Evolutionary conservation across 371 early-diverging fungal species (phyloP), one percentile per base, ranked within the genome.

Genomic region (Massospora cicadina): DNA sequence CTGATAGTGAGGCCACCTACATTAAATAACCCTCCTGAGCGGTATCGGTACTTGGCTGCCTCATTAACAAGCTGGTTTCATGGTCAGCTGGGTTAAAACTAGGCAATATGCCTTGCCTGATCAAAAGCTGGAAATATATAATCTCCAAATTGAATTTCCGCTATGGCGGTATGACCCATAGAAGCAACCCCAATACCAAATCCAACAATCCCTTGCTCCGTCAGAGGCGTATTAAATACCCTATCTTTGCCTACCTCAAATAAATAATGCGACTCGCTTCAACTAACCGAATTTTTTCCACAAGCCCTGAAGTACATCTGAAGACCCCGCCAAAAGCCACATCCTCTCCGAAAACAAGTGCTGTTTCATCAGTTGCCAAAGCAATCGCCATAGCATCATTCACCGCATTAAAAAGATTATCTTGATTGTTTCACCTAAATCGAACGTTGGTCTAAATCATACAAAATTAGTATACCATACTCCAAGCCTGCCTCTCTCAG

Each of bases 131-230:
- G 98, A 73, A 90, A 95, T 10, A 97, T 91, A 68, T 95, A 96
- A 72, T 97, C 96, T 13, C 95, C 98, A 78, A 98, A 98, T 76
- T 98, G 97, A 58, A 98, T 96, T 73, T 98, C 98, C 27, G 97
- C 97, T 68, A 98, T 93, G 30, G 97, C 92, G 2, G 97, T 95
- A 68, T 90, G 89, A 21, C 98, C 98, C 70, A 89, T 87, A 29
- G 96, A 79, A 0, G 98, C 98, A 85, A 95, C 81, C 33, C 98
- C 98, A 66, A 97, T 90, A n/a, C 83, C 97, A 72, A 98, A 98
- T 33, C 96, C 98, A 29, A 90, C 94, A 67, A 98, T 89, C 29
- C 94, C 98, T 72, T 95, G 95, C 72, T 97, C 97, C 13, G 92
- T 87, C 67, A 98, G 72, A 7, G 97, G 98, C 13, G 95, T 93